These are phyloP conservation scores for Dionaea muscipula DNA, from an alignment of 179 eudicot genomes.

Conservation along the genomic window DNA sequence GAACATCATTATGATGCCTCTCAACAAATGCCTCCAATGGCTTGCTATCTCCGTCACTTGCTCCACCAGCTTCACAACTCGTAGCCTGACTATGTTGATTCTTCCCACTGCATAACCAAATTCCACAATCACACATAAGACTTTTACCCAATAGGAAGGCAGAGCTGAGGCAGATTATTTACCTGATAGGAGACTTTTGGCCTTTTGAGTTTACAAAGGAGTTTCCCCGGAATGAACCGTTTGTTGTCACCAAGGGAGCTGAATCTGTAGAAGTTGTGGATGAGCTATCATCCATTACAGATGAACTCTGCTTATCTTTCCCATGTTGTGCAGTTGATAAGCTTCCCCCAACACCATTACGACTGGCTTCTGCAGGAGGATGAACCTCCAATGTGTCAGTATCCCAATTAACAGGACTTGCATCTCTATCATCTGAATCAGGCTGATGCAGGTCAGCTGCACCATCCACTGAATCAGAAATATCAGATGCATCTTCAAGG, in stretches of 20 bases:
- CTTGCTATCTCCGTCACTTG: constrained; percentile 26
- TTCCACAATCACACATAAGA: not conserved
- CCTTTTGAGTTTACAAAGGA: constrained; percentile 22
- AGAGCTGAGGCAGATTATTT: not conserved
- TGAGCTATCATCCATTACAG: constrained; percentile 77
- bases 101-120: constrained; percentile 37
- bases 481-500: constrained; percentile 62
- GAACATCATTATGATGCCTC: constrained; percentile 19
- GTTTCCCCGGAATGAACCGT: constrained; percentile 37
- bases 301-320: constrained; percentile 33
- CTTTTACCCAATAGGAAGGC: not conserved
- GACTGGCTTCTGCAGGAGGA: constrained; percentile 38
- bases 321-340: constrained; percentile 46
- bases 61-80: constrained; percentile 25
- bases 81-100: constrained; percentile 34
- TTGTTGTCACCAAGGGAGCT: constrained; percentile 42
- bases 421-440: constrained; percentile 70
- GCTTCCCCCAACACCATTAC: constrained; percentile 31
- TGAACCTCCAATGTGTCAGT: constrained; percentile 55
- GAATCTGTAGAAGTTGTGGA: constrained; percentile 94
- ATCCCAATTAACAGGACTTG: constrained; percentile 61
- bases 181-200: constrained; percentile 53
- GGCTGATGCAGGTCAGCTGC: constrained; percentile 40
- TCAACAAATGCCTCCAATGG: constrained; percentile 26
- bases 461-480: constrained; percentile 58